These are phyloP conservation scores for Parastagonospora avenae DNA, from an alignment of 2,329 filamentous ascomycete species.

Conservation along the genomic window DNA sequence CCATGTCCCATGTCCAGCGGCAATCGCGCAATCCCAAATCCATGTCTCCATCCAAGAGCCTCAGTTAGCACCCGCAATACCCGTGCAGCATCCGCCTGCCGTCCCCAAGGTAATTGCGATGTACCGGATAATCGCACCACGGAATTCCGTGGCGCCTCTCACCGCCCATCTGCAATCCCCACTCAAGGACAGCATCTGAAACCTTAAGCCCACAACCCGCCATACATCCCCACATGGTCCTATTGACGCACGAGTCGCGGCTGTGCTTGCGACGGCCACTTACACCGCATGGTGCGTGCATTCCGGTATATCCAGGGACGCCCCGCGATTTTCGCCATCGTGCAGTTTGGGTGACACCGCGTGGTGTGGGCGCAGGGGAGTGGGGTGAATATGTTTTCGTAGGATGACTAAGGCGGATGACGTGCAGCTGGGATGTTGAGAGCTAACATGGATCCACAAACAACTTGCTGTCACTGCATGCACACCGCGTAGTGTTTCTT, in stretches of 20 bases:
- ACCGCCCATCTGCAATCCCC: neutral
- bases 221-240: conserved; percentile 3
- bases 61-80: neutral
- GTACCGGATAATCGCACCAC: neutral
- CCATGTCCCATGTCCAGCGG: neutral
- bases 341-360: conserved; percentile 15
- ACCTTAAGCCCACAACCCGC: conserved; percentile 1
- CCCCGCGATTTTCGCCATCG: conserved; percentile 9
- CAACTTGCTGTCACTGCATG: conserved; percentile 17
- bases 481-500: neutral
- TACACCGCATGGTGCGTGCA: neutral
- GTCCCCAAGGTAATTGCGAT: neutral
- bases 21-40: neutral
- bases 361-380: conserved; percentile 5
- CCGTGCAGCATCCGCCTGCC: conserved; percentile 1
- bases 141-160: neutral
- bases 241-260: conserved; percentile 1
- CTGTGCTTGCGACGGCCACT: neutral
- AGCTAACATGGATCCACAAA: conserved; percentile 4
- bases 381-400: neutral
- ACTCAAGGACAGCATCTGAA: neutral
- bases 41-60: neutral
- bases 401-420: conserved; percentile 15
- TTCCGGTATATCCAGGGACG: conserved; percentile 9
- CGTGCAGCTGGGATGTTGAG: conserved; percentile 16